phyloP scores from a whole-genome alignment of 208 protist genomes.

The Crithidia bombi region DNA sequence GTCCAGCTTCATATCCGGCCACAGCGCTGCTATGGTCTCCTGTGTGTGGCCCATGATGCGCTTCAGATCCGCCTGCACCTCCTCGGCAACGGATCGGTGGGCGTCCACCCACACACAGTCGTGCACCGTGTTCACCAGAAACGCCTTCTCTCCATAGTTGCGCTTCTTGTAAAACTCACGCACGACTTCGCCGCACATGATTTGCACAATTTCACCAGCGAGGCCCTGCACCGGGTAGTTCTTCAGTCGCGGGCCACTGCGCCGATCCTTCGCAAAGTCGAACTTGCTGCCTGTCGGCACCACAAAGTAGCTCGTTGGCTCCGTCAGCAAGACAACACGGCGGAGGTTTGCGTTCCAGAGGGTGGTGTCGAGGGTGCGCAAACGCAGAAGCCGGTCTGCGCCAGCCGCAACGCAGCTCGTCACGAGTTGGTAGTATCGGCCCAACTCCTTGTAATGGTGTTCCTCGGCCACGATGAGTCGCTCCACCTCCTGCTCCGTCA shows the following conservation, averaged over 20 bases:
- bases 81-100: constrained; percentile 75
- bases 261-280: constrained; percentile 83
- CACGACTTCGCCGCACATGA: constrained; percentile 88
- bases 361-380: constrained; percentile 76
- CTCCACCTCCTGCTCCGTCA: constrained; percentile 88
- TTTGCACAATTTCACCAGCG: constrained; percentile 91
- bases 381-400: constrained; percentile 69
- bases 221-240: constrained; percentile 93
- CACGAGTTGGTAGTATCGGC: constrained; percentile 82
- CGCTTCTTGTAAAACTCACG: constrained; percentile 76
- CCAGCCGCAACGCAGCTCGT: constrained; percentile 79
- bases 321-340: constrained; percentile 78
- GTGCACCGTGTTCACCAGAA: constrained; percentile 92
- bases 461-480: constrained; percentile 86
- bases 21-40: constrained; percentile 70
- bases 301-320: constrained; percentile 86
- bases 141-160: constrained; percentile 85
- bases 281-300: constrained; percentile 90
- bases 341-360: constrained; percentile 63
- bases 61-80: constrained; percentile 74
- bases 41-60: constrained; percentile 79
- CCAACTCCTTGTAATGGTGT: constrained; percentile 85
- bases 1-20: constrained; percentile 86
- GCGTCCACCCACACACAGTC: constrained; percentile 93
- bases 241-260: constrained; percentile 84